Evolutionary conservation across 805 yeast genomes (phyloP).

Genomic region (Debaryomyces hansenii): DNA sequence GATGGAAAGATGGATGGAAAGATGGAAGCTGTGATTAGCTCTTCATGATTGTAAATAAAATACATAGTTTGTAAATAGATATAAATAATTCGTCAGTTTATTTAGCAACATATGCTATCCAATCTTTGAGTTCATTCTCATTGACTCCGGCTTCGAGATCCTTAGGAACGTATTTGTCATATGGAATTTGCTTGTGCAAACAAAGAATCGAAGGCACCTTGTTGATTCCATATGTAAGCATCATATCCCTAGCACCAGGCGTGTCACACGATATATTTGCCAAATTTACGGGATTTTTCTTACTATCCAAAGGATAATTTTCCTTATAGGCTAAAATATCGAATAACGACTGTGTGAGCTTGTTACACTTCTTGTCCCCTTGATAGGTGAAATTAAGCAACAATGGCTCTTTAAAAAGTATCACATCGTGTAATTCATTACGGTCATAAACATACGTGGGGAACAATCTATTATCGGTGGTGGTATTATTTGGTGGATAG

Average conservation of each 20-base stretch:
- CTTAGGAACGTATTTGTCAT: conserved; percentile 25
- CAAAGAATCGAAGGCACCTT: conserved; percentile 68
- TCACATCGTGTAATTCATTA: conserved; percentile 56
- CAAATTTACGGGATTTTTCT: conserved; percentile 47
- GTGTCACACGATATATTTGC: conserved; percentile 75
- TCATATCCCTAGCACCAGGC: conserved; percentile 58
- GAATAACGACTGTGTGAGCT: conserved; percentile 60
- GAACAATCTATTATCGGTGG: conserved; percentile 40
- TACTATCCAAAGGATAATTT: conserved; percentile 39
- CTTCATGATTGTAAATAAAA: not conserved
- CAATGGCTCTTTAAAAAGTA: conserved; percentile 59
- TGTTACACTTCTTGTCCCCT: conserved; percentile 65
- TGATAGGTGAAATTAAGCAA: conserved; percentile 67
- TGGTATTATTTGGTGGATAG: conserved; percentile 41
- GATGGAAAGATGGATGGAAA: conserved; percentile 97
- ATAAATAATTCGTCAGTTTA: not conserved
- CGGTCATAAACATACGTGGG: conserved; percentile 50
- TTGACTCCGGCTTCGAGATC: conserved; percentile 9
- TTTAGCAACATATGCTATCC: conserved; percentile 16
- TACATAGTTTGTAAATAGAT: conserved; percentile 3
- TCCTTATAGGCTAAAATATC: conserved; percentile 21
- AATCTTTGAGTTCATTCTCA: conserved; percentile 31
- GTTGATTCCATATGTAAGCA: conserved; percentile 54
- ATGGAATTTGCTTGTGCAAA: conserved; percentile 62
- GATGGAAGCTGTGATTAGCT: conserved; percentile 29